Percentiles rank a stretch among this genome's conserved stretches.
Evolutionary conservation across 78 protist species (phyloP).

Genomic region (Dictyostelium discoideum): DNA sequence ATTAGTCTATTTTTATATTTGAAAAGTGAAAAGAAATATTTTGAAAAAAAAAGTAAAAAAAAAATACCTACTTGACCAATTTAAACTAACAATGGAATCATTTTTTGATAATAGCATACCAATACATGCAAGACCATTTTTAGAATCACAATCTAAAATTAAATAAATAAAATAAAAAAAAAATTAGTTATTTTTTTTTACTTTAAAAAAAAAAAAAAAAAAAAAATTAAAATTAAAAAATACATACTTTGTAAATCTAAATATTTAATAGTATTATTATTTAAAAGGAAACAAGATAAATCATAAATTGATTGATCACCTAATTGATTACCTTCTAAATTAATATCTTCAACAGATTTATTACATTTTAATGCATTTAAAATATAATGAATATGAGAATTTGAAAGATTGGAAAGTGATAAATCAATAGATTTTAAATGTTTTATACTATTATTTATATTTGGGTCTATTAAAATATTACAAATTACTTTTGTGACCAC

Average conservation of each 20-base stretch:
- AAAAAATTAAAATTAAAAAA: background rate
- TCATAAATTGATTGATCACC: slow-evolving; percentile 13
- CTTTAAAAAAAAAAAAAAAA: too few relatives aligned
- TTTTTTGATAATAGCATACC: background rate
- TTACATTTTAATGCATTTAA: background rate
- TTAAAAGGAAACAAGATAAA: background rate
- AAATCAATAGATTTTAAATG: slow-evolving; percentile 1
- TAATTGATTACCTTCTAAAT: slow-evolving; percentile 9
- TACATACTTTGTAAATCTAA: slow-evolving; percentile 11
- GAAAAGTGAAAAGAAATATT: background rate
- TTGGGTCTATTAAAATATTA: background rate
- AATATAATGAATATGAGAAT: background rate
- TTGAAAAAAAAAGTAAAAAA: background rate
- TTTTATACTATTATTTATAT: background rate
- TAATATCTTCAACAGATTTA: background rate
- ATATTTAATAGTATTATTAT: background rate
- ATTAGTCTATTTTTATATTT: too few relatives aligned
- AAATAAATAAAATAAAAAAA: background rate
- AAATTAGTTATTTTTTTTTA: background rate
- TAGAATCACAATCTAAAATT: background rate
- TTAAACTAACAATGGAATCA: background rate
- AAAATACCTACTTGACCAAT: slow-evolving; percentile 9
- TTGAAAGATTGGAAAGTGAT: background rate
- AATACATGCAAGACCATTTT: background rate
- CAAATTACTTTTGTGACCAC: background rate